Conservation (phyloP, 2,329 filamentous ascomycete genomes). For the Stachybotrys elegans region DNA sequence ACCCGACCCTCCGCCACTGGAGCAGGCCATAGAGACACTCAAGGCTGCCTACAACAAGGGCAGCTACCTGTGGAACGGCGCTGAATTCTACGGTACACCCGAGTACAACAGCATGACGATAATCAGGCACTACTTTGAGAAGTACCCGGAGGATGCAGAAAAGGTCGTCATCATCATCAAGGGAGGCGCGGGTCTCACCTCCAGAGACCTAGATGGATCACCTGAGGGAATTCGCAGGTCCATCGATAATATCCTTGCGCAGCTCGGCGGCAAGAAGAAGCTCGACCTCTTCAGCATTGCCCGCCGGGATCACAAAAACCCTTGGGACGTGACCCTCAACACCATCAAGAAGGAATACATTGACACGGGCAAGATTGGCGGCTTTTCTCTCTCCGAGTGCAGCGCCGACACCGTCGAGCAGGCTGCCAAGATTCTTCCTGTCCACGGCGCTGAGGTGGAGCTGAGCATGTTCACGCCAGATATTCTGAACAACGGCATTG, state of each 20-base stretch:
- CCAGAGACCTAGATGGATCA: conserved; percentile 41
- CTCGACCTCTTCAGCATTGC: conserved; percentile 58
- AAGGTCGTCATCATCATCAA: conserved; percentile 61
- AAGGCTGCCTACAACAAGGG: conserved; percentile 43
- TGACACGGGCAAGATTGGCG: conserved; percentile 45
- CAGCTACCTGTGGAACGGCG: conserved; percentile 55
- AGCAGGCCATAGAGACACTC: conserved; percentile 50
- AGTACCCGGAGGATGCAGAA: conserved; percentile 58
- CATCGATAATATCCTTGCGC: conserved; percentile 49
- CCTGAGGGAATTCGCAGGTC: conserved; percentile 50
- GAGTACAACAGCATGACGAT: conserved; percentile 55
- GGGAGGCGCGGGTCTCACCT: conserved; percentile 39
- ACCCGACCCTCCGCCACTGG: conserved; percentile 30
- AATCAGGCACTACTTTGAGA: conserved; percentile 56
- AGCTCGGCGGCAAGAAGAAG: conserved; percentile 50
- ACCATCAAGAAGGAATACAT: conserved; percentile 42
- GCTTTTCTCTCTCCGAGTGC: conserved; percentile 48
- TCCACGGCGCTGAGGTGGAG: conserved; percentile 49
- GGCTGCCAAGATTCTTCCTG: conserved; percentile 36
- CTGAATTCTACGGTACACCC: conserved; percentile 59
- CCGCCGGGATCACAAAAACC: conserved; percentile 46
- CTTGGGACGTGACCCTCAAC: conserved; percentile 38
- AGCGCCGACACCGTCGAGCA: conserved; percentile 42
- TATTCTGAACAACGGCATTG: conserved; percentile 45
- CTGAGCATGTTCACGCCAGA: conserved; percentile 45